Evolutionary conservation across 371 early-diverging fungal genomes (phyloP).

Genomic region (Rhizopus arrhizus): DNA sequence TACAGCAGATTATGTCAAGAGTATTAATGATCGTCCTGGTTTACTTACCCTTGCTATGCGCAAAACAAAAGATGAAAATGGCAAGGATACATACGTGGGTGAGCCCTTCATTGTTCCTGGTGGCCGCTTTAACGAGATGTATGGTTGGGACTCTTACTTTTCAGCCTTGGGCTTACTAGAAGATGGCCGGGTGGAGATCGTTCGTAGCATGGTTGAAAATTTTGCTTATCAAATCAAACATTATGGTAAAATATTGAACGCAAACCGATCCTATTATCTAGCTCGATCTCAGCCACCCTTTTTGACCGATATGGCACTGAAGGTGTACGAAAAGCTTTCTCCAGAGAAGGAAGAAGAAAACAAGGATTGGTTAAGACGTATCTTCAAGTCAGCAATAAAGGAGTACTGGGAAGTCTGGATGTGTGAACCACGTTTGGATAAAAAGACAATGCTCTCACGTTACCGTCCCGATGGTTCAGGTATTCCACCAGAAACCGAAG

Average conservation of each 20-base stretch:
- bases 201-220: constrained; percentile 91
- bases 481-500: constrained; percentile 95
- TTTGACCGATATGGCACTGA: constrained; percentile 89
- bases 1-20: constrained; percentile 85
- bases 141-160: constrained; percentile 97
- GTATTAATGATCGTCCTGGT: constrained; percentile 85
- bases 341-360: constrained; percentile 50
- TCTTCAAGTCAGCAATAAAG: constrained; percentile 80
- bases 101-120: constrained; percentile 95
- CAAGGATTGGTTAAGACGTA: constrained; percentile 74
- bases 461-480: constrained; percentile 87
- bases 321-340: constrained; percentile 63
- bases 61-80: constrained; percentile 52
- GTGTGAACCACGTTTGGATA: constrained; percentile 74
- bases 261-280: constrained; percentile 94
- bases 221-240: constrained; percentile 92
- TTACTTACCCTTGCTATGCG: constrained; percentile 82
- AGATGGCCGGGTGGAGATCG: constrained; percentile 78
- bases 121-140: constrained; percentile 97
- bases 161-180: constrained; percentile 84
- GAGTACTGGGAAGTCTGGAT: constrained; percentile 92
- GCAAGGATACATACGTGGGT: constrained; percentile 59
- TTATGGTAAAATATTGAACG: constrained; percentile 95
- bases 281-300: constrained; percentile 96
- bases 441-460: constrained; percentile 72